Evolutionary conservation across 805 yeast genomes (phyloP), one percentile per base, ranked within the genome.

Genomic region (Teunomyces funiuensis): DNA sequence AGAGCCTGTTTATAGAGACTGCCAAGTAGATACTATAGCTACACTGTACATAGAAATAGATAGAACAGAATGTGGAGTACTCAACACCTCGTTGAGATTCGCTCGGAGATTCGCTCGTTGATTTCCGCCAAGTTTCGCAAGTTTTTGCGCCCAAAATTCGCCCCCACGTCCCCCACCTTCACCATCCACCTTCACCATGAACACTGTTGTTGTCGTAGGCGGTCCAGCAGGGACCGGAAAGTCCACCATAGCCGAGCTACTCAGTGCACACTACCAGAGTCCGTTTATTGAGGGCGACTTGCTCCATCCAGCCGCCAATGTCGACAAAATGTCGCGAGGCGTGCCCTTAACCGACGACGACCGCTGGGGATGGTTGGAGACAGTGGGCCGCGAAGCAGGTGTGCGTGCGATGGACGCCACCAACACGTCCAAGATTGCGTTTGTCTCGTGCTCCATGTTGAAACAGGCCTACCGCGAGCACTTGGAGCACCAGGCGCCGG

Each of bases 191-290:
- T n/a, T n/a, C n/a, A 22, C 19, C n/a, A 37, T 37, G 40, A 34
- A 19, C 17, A 43, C 58, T 0, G 78, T 80, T 2, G 61, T 79
- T 22, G 80, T 89, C 2, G 80, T 91, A 6, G 97, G 95, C 9
- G 99, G 99, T 0, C 96, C 98, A 0, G 90, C 97, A 0, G 98
- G 98, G 6, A 85, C 96, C 2, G 99, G 99, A 1, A 93, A 93
- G 60, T 74, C 95, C 16, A 87, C 97, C 2, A 76, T 85, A 15
- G 95, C 87, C 0, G 65, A 66, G 10, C 54, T 61, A 8, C 54
- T 90, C 15, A 61, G 83, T 0, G 45, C 64, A 15, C 55, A 63
- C 16, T 72, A 79, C 14, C 44, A 61, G 2, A 71, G 83, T 37
- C 71, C 80, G 2, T 89, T 77, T 56, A 61, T 89, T 9, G 99